phyloP scores from a whole-genome alignment of 2,329 filamentous ascomycete genomes.

The Ceratocystis albifundus region DNA sequence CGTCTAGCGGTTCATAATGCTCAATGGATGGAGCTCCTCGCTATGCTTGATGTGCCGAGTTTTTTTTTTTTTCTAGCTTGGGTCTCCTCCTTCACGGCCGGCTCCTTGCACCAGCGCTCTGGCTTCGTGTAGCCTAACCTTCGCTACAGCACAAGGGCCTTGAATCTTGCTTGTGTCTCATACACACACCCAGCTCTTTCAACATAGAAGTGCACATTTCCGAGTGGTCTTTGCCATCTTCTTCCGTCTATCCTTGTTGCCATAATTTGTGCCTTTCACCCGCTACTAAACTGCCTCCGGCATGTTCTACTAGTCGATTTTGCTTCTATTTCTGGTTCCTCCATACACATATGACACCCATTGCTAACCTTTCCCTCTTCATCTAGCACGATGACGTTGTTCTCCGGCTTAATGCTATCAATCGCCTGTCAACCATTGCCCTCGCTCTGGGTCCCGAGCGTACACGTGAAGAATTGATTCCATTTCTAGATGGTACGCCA shows the following conservation, averaged over 20 bases:
- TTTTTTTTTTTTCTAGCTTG: not conserved
- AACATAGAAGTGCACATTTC: not conserved
- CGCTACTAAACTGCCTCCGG: not conserved
- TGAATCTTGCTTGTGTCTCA: not conserved
- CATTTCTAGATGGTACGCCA: slow-evolving; percentile 86
- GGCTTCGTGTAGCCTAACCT: not conserved
- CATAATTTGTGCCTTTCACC: too few species aligned
- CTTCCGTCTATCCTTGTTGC: too few species aligned
- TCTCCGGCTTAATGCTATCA: slow-evolving; percentile 94
- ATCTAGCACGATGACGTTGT: slow-evolving; percentile 92
- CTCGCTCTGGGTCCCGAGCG: slow-evolving; percentile 90
- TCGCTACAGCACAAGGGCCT: too few species aligned
- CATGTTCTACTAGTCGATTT: not conserved
- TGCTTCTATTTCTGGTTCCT: not conserved
- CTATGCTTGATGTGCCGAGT: not conserved
- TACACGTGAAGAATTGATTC: slow-evolving; percentile 96
- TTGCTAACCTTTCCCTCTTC: slow-evolving; percentile 3
- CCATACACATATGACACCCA: not conserved
- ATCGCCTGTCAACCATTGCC: slow-evolving; percentile 94
- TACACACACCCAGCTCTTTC: not conserved
- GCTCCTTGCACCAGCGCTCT: not conserved
- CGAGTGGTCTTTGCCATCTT: not conserved
- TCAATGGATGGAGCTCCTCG: not conserved
- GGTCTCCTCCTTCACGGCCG: not conserved
- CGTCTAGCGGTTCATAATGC: not conserved